Evolutionary conservation across 257 asterid genomes (phyloP).

Genomic region (Ocimum tenuiflorum): DNA sequence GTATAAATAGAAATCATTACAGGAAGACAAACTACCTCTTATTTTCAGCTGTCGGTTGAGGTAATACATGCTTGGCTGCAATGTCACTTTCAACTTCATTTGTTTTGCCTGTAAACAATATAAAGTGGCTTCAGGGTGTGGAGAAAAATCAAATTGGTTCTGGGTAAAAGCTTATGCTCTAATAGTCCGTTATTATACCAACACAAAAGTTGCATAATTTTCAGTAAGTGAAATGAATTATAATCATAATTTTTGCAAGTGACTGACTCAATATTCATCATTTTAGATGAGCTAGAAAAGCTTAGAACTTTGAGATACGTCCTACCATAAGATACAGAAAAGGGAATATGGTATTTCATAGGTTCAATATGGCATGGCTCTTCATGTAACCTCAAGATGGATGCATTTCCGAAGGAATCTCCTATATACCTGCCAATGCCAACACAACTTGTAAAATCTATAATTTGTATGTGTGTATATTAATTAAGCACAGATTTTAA

Average conservation of each 20-base stretch:
- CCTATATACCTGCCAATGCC: conserved; percentile 62
- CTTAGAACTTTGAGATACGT: no score
- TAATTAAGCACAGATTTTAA: background rate
- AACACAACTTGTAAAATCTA: conserved; percentile 3
- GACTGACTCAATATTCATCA: background rate
- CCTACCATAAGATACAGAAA: conserved; percentile 69
- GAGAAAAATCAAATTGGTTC: no score
- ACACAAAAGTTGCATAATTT: background rate
- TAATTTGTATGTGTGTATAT: background rate
- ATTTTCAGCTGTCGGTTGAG: conserved; percentile 76
- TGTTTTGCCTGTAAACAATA: conserved; percentile 41
- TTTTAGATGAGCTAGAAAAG: background rate
- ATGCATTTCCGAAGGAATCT: conserved; percentile 61
- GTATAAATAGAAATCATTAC: background rate
- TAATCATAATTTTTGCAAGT: background rate
- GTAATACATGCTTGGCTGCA: conserved; percentile 49
- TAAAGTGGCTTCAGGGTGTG: background rate
- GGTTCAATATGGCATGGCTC: conserved; percentile 40
- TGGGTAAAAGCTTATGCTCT: background rate
- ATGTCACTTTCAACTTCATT: conserved; percentile 39
- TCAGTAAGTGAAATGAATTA: background rate
- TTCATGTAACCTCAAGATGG: conserved; percentile 54
- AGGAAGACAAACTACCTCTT: conserved; percentile 47
- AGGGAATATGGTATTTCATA: conserved; percentile 71
- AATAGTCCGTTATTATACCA: background rate